These are phyloP conservation scores for Colletotrichum spinosum DNA, from an alignment of 2,329 filamentous ascomycete genomes.

Conservation along the genomic window DNA sequence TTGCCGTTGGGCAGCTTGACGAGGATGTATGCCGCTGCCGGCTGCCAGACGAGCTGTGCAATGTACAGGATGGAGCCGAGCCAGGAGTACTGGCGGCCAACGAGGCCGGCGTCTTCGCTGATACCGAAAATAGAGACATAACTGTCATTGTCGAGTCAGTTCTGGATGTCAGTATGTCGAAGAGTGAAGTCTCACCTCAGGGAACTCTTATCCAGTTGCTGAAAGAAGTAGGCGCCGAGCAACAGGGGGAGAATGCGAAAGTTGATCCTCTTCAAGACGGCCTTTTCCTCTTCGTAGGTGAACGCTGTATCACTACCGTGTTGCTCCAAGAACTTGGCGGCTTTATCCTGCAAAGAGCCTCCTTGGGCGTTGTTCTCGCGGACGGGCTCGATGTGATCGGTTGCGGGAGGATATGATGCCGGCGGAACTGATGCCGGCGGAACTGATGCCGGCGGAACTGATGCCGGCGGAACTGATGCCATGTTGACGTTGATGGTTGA, in stretches of 20 bases:
- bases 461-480: slow-evolving; percentile 1
- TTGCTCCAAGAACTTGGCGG: slow-evolving; percentile 57
- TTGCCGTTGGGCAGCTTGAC: slow-evolving; percentile 43
- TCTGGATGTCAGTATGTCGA: slow-evolving; percentile 44
- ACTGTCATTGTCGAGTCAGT: slow-evolving; percentile 1
- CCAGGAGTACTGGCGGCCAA: slow-evolving; percentile 72
- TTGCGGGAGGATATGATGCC: background rate
- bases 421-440: slow-evolving; percentile 1
- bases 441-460: background rate
- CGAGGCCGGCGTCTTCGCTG: slow-evolving; percentile 61
- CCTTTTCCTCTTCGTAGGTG: slow-evolving; percentile 61
- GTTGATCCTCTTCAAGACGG: slow-evolving; percentile 60
- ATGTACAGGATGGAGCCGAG: slow-evolving; percentile 58
- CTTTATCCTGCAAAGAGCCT: slow-evolving; percentile 49
- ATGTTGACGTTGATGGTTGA: background rate
- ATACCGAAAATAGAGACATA: slow-evolving; percentile 76
- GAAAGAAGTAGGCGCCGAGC: slow-evolving; percentile 68
- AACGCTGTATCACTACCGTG: slow-evolving; percentile 53
- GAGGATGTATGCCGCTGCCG: slow-evolving; percentile 40
- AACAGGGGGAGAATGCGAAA: slow-evolving; percentile 61
- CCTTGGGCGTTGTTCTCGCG: background rate
- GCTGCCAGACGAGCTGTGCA: slow-evolving; percentile 44
- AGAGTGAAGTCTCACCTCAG: slow-evolving; percentile 47
- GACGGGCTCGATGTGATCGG: slow-evolving; percentile 19
- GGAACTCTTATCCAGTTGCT: slow-evolving; percentile 65